Evolutionary conservation across 2,329 filamentous ascomycete species (phyloP).

Genomic region (Trichoderma pleuroti): DNA sequence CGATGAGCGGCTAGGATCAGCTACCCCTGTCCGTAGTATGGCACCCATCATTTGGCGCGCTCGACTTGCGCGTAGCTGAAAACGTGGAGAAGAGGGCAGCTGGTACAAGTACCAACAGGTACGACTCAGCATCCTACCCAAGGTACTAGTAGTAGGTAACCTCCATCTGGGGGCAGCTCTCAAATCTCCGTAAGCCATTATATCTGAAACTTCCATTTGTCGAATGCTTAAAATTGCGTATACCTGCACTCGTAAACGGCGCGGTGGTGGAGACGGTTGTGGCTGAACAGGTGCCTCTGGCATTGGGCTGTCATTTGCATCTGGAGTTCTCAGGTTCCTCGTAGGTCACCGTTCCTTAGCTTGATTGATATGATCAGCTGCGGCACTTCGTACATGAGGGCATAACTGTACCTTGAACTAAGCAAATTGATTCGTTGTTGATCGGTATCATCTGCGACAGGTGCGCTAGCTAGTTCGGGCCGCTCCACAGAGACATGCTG

Average conservation of each 20-base stretch:
- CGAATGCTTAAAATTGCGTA: neutral
- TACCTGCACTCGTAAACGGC: neutral
- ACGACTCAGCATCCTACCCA: neutral
- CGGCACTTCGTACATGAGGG: slow-evolving; percentile 16
- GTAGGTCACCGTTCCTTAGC: slow-evolving; percentile 8
- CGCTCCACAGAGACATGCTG: slow-evolving; percentile 4
- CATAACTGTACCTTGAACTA: slow-evolving; percentile 7
- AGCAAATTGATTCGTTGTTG: slow-evolving; percentile 10
- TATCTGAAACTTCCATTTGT: neutral
- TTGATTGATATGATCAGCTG: slow-evolving; percentile 10
- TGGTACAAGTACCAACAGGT: neutral
- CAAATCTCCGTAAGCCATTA: slow-evolving; percentile 4
- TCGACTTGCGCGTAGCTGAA: slow-evolving; percentile 7
- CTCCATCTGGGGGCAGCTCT: neutral
- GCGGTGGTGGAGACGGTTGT: neutral
- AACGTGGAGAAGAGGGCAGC: neutral
- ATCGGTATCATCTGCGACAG: slow-evolving; percentile 10
- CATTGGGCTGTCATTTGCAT: neutral
- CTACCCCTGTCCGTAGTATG: neutral
- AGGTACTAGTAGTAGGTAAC: no score
- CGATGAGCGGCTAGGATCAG: slow-evolving; percentile 9
- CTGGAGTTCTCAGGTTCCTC: neutral
- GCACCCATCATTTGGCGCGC: neutral
- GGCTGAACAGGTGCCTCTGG: neutral
- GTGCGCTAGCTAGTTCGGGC: slow-evolving; percentile 8